Evolutionary conservation across 257 asterid genomes (phyloP).

Genomic region (Jacaranda copaia): DNA sequence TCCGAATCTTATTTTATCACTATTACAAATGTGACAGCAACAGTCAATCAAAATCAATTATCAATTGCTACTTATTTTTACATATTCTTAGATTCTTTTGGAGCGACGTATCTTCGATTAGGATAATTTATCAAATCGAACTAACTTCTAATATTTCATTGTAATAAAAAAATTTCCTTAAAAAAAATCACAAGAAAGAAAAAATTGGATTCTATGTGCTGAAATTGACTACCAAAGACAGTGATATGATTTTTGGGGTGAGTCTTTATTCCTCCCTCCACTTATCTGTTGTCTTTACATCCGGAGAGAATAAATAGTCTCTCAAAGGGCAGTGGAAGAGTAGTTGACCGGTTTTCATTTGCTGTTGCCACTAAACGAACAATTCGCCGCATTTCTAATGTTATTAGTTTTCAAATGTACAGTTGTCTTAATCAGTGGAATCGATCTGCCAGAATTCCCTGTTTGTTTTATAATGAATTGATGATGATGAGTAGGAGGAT

Average conservation of each 20-base stretch:
- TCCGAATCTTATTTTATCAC: no score
- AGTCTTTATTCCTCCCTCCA: conserved; percentile 47
- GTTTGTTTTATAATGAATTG: neutral
- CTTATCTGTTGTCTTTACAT: conserved; percentile 43
- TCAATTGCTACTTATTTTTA: no score
- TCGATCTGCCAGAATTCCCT: neutral
- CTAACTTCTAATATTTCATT: no score
- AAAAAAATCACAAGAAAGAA: neutral
- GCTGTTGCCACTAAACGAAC: neutral
- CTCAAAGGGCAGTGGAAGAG: conserved; percentile 22
- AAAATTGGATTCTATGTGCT: conserved; percentile 20
- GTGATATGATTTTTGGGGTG: conserved; percentile 23
- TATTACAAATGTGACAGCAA: no score
- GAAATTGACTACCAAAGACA: conserved; percentile 22
- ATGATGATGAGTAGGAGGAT: neutral
- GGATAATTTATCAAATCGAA: no score
- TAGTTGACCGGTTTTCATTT: conserved; percentile 20
- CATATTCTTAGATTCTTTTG: no score
- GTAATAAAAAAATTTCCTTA: no score
- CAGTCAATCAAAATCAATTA: no score
- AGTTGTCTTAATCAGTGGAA: neutral
- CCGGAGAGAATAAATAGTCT: conserved; percentile 18
- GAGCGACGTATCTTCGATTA: no score
- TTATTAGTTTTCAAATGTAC: neutral
- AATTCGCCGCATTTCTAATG: conserved; percentile 37